These are phyloP conservation scores for Lotus japonicus DNA, from an alignment of 306 rosid genomes.

Conservation along the genomic window DNA sequence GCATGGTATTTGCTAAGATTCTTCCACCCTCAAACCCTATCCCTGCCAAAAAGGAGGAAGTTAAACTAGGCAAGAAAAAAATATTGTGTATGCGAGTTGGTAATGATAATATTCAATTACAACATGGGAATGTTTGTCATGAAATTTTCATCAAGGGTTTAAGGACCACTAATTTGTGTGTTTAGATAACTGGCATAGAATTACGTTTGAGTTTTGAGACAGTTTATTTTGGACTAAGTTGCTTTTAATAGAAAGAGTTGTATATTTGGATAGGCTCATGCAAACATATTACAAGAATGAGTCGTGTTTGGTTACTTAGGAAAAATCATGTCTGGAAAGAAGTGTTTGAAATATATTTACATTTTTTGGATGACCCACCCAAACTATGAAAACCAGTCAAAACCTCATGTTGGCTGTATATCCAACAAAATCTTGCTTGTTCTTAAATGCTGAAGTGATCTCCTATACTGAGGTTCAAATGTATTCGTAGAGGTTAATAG, in stretches of 20 bases:
- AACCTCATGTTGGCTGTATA: no score
- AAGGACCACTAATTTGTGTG: neutral
- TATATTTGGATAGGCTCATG: neutral
- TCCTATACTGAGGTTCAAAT: neutral
- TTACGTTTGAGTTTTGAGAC: neutral
- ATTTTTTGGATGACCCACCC: no score
- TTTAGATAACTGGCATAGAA: neutral
- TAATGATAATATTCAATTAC: neutral
- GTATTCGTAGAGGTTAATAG: neutral
- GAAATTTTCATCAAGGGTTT: conserved; percentile 1
- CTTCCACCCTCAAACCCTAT: neutral
- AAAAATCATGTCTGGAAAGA: no score
- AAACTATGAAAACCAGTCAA: no score
- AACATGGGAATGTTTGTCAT: neutral
- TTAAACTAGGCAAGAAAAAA: neutral
- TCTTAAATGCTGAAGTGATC: neutral
- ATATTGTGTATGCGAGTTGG: neutral
- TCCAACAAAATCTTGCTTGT: neutral
- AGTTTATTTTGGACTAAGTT: neutral
- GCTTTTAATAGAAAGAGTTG: neutral
- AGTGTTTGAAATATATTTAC: no score
- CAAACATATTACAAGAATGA: neutral
- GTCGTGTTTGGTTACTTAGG: no score
- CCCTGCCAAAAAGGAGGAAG: neutral
- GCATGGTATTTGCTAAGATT: conserved; percentile 3